A percentile compares a stretch with the other conserved stretches of the same genome.
phyloP scores from a whole-genome alignment of 306 rosid species.

The Dryas drummondii region DNA sequence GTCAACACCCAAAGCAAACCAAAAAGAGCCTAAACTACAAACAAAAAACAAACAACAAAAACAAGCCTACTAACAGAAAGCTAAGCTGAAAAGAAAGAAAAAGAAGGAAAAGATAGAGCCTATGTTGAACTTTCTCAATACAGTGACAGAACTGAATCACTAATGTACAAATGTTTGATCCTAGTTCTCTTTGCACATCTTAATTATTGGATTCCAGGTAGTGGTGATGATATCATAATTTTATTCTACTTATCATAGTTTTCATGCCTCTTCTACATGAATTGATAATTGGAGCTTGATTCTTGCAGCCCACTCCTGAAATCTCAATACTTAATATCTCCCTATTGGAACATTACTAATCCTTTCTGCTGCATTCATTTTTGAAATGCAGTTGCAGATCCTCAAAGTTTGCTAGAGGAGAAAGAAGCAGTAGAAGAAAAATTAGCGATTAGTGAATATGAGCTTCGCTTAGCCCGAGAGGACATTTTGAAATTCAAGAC shows the following conservation, averaged over 20 bases:
- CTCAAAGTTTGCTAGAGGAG: slow-evolving; percentile 85
- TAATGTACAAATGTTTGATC: neutral
- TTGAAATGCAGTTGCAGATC: slow-evolving; percentile 78
- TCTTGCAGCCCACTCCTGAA: neutral
- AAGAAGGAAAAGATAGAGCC: neutral
- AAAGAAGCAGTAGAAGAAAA: slow-evolving; percentile 80
- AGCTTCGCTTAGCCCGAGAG: slow-evolving; percentile 90
- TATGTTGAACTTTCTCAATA: neutral
- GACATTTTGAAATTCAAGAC: slow-evolving; percentile 65
- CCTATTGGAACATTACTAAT: slow-evolving; percentile 1
- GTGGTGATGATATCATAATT: neutral
- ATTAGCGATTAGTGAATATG: slow-evolving; percentile 84
- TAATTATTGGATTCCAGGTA: too few relatives aligned
- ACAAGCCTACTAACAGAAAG: neutral
- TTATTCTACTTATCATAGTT: neutral
- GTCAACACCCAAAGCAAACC: neutral
- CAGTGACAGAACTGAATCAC: neutral
- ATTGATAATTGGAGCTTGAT: neutral
- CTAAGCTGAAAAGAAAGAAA: neutral
- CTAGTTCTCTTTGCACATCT: neutral
- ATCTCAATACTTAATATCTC: neutral
- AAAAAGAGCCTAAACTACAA: neutral
- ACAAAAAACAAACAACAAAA: neutral
- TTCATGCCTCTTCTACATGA: neutral
- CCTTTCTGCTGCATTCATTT: slow-evolving; percentile 26